Evolutionary conservation across 495 filamentous ascomycete species (phyloP).

Genomic region (Lentithecium fluviatile): DNA sequence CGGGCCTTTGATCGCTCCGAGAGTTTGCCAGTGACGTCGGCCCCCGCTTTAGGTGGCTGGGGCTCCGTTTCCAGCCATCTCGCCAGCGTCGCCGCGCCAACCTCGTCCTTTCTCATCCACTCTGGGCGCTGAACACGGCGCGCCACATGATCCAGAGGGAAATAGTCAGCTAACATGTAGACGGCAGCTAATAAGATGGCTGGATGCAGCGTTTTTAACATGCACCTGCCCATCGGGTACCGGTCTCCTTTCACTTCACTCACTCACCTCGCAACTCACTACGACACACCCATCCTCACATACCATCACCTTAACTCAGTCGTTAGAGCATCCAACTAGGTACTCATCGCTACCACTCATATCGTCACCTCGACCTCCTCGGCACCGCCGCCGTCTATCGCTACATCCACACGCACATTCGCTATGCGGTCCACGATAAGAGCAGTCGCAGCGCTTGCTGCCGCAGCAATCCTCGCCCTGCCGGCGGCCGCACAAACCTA

Average conservation of each 20-base stretch:
- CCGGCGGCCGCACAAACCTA: slow-evolving; percentile 65
- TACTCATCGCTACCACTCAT: slow-evolving; percentile 4
- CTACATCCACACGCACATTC: slow-evolving; percentile 10
- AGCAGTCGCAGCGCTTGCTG: slow-evolving; percentile 25
- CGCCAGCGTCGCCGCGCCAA: slow-evolving; percentile 19
- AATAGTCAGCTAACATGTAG: slow-evolving; percentile 13
- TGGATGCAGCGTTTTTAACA: slow-evolving; percentile 26
- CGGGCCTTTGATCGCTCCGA: not conserved
- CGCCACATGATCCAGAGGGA: slow-evolving; percentile 20
- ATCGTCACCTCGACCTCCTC: slow-evolving; percentile 2
- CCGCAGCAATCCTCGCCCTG: slow-evolving; percentile 32
- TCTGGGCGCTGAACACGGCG: slow-evolving; percentile 15
- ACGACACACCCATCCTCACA: not conserved
- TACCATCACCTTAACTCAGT: not conserved
- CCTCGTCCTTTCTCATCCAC: slow-evolving; percentile 33
- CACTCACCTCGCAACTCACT: not conserved
- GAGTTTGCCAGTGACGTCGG: not conserved
- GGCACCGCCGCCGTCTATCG: slow-evolving; percentile 4
- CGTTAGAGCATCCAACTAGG: not conserved
- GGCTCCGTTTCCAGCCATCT: slow-evolving; percentile 21
- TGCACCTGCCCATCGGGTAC: slow-evolving; percentile 16
- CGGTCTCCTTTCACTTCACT: not conserved
- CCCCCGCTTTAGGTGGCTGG: slow-evolving; percentile 9
- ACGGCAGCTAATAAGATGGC: slow-evolving; percentile 25
- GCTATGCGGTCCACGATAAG: slow-evolving; percentile 28